phyloP scores from a whole-genome alignment of 345 rosid species.

The Eucalyptus tenuipes region DNA sequence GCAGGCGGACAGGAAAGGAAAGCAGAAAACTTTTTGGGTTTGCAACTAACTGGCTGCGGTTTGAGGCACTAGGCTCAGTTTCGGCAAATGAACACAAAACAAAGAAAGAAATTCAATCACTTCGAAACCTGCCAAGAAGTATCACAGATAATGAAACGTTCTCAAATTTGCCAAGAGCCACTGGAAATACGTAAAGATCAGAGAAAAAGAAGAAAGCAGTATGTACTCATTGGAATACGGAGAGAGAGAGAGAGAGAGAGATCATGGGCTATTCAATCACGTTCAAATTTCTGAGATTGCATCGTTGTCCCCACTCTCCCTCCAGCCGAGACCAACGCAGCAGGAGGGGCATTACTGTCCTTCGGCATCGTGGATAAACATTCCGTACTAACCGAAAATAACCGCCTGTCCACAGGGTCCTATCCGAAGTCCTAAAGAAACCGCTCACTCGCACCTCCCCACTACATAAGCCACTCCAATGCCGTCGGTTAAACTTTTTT shows the following conservation, averaged over 20 bases:
- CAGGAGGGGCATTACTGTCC: neutral
- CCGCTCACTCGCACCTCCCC: slow-evolving; percentile 1
- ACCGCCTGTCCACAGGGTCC: slow-evolving; percentile 9
- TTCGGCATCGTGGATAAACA: neutral
- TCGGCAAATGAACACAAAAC: neutral
- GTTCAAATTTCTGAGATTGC: neutral
- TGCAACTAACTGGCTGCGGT: neutral
- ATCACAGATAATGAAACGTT: neutral
- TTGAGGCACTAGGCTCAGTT: neutral
- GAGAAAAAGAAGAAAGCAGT: neutral
- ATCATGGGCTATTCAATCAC: neutral
- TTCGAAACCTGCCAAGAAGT: neutral
- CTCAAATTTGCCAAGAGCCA: neutral
- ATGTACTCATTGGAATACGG: neutral
- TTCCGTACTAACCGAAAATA: slow-evolving; percentile 12
- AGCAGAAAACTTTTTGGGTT: neutral
- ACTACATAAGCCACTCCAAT: slow-evolving; percentile 20
- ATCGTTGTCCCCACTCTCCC: neutral
- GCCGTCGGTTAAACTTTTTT: neutral
- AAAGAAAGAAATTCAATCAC: neutral
- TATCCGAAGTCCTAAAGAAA: neutral
- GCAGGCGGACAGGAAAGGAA: neutral
- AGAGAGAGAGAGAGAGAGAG: neutral
- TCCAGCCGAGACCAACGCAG: neutral
- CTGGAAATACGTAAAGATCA: neutral